Base-by-base conservation (phyloP, 2,329 filamentous ascomycete species). In the Aspergillus sp. region DNA sequence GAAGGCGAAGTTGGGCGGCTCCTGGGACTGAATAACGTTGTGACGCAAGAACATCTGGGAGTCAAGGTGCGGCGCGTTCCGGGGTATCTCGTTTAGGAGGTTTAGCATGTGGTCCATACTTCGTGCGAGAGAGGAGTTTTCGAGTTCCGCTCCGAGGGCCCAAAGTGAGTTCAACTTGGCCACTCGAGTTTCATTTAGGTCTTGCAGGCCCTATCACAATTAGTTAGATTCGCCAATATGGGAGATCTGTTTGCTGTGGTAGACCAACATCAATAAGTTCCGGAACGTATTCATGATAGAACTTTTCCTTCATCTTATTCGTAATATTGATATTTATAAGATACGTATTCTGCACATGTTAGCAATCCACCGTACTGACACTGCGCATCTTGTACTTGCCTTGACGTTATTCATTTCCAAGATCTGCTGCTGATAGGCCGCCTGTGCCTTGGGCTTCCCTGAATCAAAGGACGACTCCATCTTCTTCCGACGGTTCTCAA, bases 21-120 rank as follows among this genome's bases (percentile, higher is more conserved):
- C 91, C 60, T 88, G 82, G 77, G 87, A 94, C 44, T 78, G 72
- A 27, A 80, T 79, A 57, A 86, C 82, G 61, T 98, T 98, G 72
- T 98, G 93, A 51, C 86, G 83, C 48, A 94, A 83, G 67, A 96
- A 98, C 93, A 98, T 98, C 77, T 95, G 88, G 19, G 89, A 94
- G 68, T 98, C 94, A 36, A 98, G 78, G 41, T 85, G 78, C 7
- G 93, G 93, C 51, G 86, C 79, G 63, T 98, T 98, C 48, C 91
- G 81, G 8, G 85, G 80, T 43, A 98, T 93, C 62, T 97, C 91
- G 48, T 80, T 77, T 4, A 82, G 74, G 7, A 96, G 77, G 55
- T 85, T 82, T 29, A 85, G 77, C 55, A 94, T 74, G 50, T 88
- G 79, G 35, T 81, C 79, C 3, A 79, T 80, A 62, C 88, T 90